These are phyloP conservation scores for Globisporangium acanthophoron DNA, from an alignment of 352 stramenopile species.

Conservation along the genomic window DNA sequence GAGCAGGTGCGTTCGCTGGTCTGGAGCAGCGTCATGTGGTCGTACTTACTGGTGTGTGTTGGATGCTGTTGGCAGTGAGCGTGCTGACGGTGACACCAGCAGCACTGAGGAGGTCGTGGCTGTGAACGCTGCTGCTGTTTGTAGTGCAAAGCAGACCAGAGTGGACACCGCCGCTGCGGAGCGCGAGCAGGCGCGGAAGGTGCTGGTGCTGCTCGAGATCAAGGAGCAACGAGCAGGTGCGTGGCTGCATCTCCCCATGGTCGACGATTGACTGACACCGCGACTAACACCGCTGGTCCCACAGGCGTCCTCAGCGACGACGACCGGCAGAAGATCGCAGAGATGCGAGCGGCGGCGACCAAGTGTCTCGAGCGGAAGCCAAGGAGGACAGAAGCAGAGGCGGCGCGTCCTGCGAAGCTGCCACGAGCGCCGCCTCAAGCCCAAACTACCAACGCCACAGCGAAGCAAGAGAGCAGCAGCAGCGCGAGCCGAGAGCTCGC, in stretches of 20 bases:
- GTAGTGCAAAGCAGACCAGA: not conserved
- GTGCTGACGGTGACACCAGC: not conserved
- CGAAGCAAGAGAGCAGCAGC: not conserved
- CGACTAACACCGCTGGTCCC: not conserved
- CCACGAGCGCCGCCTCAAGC: not conserved
- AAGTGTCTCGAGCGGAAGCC: slow-evolving; percentile 3
- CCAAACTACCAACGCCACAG: not conserved
- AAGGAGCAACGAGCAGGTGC: slow-evolving; percentile 12
- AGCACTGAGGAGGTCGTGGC: not conserved
- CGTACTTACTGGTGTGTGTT: not conserved
- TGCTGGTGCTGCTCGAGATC: slow-evolving; percentile 18
- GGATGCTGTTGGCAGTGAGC: not conserved
- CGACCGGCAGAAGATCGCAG: slow-evolving; percentile 1
- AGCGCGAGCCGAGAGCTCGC: slow-evolving; percentile 3
- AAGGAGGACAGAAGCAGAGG: not conserved
- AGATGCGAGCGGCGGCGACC: slow-evolving; percentile 1
- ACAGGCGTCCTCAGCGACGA: slow-evolving; percentile 6
- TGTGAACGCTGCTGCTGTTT: not conserved
- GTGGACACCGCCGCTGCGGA: not conserved
- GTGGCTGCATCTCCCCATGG: not conserved
- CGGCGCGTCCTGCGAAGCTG: not conserved
- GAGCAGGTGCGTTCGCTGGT: not conserved
- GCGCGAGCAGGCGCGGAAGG: slow-evolving; percentile 10
- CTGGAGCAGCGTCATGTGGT: too few relatives aligned
- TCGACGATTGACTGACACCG: not conserved